These are phyloP conservation scores for Naganishia onofrii DNA, from an alignment of 768 basidiomycete genomes.

Conservation along the genomic window DNA sequence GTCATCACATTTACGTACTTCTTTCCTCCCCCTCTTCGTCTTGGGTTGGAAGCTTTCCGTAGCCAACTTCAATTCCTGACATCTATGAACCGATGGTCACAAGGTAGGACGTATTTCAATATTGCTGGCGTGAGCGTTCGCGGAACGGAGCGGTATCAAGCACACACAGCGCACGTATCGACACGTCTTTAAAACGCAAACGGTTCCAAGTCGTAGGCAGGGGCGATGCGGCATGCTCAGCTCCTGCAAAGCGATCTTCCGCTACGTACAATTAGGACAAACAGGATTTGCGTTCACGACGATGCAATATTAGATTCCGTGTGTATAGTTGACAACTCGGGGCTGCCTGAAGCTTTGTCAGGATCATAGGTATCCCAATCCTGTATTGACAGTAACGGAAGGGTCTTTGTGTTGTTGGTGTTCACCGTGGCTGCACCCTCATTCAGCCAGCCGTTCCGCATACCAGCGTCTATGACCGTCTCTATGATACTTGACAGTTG, in stretches of 20 bases:
- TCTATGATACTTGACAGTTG: constrained; percentile 23
- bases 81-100: too few species aligned
- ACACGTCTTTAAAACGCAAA: background rate
- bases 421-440: background rate
- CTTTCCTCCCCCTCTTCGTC: background rate
- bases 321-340: background rate
- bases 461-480: constrained; percentile 27
- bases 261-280: background rate
- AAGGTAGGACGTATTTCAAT: too few species aligned
- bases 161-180: too few species aligned
- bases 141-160: too few species aligned
- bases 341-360: background rate
- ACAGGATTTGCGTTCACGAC: background rate
- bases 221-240: background rate
- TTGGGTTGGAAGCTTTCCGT: background rate
- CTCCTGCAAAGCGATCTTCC: background rate
- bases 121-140: too few species aligned
- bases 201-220: background rate
- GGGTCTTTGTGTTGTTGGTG: background rate
- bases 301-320: constrained; percentile 9
- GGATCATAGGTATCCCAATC: constrained; percentile 24
- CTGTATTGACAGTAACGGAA: constrained; percentile 16
- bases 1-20: background rate
- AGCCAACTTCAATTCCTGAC: background rate
- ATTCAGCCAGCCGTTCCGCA: constrained; percentile 25